phyloP scores from a whole-genome alignment of 495 filamentous ascomycete genomes.

The Usnea hakonensis region DNA sequence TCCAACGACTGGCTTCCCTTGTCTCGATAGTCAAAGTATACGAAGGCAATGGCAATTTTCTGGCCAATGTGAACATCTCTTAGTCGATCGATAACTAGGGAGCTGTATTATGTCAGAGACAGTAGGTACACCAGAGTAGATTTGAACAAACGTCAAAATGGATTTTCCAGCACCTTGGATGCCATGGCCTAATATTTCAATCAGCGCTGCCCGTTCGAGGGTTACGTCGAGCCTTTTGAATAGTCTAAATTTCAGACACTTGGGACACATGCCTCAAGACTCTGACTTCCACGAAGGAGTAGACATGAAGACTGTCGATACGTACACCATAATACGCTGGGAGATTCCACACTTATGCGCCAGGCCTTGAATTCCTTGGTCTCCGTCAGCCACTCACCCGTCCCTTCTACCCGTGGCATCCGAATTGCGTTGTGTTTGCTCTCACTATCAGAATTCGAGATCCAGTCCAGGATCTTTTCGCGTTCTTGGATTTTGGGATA shows the following conservation, averaged over 20 bases:
- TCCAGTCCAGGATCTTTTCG: slow-evolving; percentile 13
- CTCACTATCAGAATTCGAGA: slow-evolving; percentile 4
- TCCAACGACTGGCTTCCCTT: slow-evolving; percentile 1
- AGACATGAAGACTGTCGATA: neutral
- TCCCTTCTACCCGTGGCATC: slow-evolving; percentile 6
- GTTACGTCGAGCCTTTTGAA: neutral
- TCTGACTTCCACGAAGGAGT: neutral
- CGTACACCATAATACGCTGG: slow-evolving; percentile 4
- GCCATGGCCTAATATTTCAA: neutral
- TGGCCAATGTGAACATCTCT: neutral
- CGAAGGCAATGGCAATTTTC: neutral
- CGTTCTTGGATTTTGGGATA: neutral
- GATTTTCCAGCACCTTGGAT: slow-evolving; percentile 17
- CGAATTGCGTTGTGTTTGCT: slow-evolving; percentile 13
- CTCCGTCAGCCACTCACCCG: slow-evolving; percentile 11
- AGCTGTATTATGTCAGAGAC: slow-evolving; percentile 4
- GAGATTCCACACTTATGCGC: neutral
- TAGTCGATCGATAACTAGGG: slow-evolving; percentile 13
- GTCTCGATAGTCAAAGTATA: slow-evolving; percentile 18
- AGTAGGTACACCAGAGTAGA: neutral
- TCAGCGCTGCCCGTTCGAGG: neutral
- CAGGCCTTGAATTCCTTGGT: slow-evolving; percentile 7
- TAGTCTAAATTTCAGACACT: neutral
- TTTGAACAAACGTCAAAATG: slow-evolving; percentile 6
- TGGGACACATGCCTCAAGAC: neutral